A percentile compares a stretch with the other conserved stretches of the same genome.
Conservation (phyloP, 257 asterid genomes). For the Nemophila menziesii region DNA sequence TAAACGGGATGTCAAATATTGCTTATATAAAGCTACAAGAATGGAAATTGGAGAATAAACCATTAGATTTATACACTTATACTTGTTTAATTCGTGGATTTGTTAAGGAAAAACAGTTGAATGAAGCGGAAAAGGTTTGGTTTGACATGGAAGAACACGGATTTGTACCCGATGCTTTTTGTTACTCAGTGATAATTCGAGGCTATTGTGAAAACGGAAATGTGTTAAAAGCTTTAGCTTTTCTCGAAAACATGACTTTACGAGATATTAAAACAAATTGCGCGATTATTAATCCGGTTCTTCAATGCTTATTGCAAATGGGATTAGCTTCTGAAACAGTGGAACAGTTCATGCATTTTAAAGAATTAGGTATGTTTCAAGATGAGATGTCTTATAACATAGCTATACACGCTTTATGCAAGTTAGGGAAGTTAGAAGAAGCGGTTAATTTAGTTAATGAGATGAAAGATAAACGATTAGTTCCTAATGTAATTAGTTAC, state of each 20-base stretch:
- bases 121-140: conserved; percentile 41
- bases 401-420: conserved; percentile 54
- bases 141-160: conserved; percentile 48
- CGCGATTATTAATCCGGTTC: conserved; percentile 42
- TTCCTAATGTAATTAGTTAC: conserved; percentile 51
- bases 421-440: conserved; percentile 47
- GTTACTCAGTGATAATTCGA: conserved; percentile 39
- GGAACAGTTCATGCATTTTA: conserved; percentile 31
- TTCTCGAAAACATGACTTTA: conserved; percentile 42
- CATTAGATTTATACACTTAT: conserved; percentile 32
- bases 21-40: conserved; percentile 27
- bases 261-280: conserved; percentile 53
- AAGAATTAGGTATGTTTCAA: conserved; percentile 41
- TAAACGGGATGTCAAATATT: conserved; percentile 26
- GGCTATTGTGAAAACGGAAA: conserved; percentile 56
- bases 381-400: conserved; percentile 54
- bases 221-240: conserved; percentile 32
- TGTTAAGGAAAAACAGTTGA: conserved; percentile 40
- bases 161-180: conserved; percentile 25
- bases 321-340: conserved; percentile 42
- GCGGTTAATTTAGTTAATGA: conserved; percentile 48
- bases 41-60: conserved; percentile 21
- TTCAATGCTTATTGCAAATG: conserved; percentile 56
- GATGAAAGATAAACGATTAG: conserved; percentile 50
- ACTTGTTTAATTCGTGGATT: conserved; percentile 52